Conservation (phyloP, 2,329 filamentous ascomycete genomes). For the Pseudogymnoascus sp. region DNA sequence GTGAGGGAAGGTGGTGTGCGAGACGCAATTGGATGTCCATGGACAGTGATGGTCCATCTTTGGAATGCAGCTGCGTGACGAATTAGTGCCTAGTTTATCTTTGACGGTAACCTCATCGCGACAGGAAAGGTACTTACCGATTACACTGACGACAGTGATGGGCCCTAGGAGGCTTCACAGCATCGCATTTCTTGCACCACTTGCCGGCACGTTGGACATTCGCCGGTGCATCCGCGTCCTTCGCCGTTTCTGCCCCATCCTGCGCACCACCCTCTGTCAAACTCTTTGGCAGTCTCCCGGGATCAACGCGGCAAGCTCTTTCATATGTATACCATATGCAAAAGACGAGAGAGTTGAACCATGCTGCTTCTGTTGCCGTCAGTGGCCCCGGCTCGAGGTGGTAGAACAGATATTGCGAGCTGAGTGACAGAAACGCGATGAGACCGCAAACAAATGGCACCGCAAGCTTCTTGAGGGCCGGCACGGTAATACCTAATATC, state of each 20-base stretch:
- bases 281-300: conserved; percentile 44
- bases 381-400: conserved; percentile 57
- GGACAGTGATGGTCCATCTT: conserved; percentile 86
- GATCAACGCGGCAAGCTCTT: conserved; percentile 50
- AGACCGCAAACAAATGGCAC: conserved; percentile 63
- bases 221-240: conserved; percentile 27
- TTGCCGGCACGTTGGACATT: conserved; percentile 30
- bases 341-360: conserved; percentile 61
- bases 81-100: background rate
- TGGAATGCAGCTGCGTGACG: conserved; percentile 54
- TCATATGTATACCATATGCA: conserved; percentile 67
- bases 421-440: conserved; percentile 64
- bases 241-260: conserved; percentile 18
- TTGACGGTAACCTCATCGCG: background rate
- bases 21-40: conserved; percentile 80
- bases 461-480: conserved; percentile 45
- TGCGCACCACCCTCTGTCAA: conserved; percentile 26
- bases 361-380: conserved; percentile 47
- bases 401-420: conserved; percentile 65
- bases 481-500: background rate
- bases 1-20: conserved; percentile 73
- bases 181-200: conserved; percentile 73
- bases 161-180: conserved; percentile 67
- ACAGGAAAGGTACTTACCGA: conserved; percentile 37
- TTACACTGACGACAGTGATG: conserved; percentile 77